phyloP scores from a whole-genome alignment of 371 early-diverging fungal genomes.

The Apophysomyces trapeziformis region DNA sequence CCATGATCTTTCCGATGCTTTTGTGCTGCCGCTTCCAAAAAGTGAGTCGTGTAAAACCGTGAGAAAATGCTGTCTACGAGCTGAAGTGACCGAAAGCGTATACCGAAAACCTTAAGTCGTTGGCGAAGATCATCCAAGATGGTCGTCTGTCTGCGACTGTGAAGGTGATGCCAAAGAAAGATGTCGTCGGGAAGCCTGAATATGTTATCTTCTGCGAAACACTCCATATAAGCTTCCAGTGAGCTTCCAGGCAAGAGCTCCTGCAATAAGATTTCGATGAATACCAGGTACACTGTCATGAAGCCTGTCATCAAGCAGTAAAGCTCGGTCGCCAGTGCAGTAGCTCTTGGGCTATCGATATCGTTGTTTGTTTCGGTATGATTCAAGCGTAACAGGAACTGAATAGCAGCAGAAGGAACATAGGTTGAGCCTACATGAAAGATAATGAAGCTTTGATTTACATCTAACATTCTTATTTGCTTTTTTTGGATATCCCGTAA shows the following conservation, averaged over 20 bases:
- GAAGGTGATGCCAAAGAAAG: conserved; percentile 35
- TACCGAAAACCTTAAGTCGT: conserved; percentile 20
- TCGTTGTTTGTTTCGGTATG: neutral
- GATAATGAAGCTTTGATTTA: neutral
- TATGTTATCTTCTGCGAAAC: conserved; percentile 41
- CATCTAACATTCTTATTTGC: neutral
- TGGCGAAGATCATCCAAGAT: conserved; percentile 23
- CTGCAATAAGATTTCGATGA: conserved; percentile 38
- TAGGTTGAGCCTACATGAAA: neutral
- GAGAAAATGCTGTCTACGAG: conserved; percentile 49
- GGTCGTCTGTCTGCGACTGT: conserved; percentile 14
- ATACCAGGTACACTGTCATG: conserved; percentile 49
- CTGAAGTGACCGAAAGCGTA: conserved; percentile 25
- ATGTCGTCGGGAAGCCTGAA: conserved; percentile 13
- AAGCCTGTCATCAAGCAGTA: conserved; percentile 46
- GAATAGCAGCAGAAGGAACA: conserved; percentile 13
- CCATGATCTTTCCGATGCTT: conserved; percentile 71
- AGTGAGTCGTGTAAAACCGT: conserved; percentile 56
- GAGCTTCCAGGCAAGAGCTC: conserved; percentile 19
- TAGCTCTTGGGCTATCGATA: neutral
- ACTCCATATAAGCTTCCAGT: conserved; percentile 31
- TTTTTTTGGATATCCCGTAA: conserved; percentile 3
- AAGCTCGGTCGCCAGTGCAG: conserved; percentile 21
- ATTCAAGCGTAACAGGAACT: neutral
- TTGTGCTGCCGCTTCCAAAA: conserved; percentile 54